Conservation (phyloP, 2,329 filamentous ascomycete genomes). For the Akanthomyces uredinophilus region DNA sequence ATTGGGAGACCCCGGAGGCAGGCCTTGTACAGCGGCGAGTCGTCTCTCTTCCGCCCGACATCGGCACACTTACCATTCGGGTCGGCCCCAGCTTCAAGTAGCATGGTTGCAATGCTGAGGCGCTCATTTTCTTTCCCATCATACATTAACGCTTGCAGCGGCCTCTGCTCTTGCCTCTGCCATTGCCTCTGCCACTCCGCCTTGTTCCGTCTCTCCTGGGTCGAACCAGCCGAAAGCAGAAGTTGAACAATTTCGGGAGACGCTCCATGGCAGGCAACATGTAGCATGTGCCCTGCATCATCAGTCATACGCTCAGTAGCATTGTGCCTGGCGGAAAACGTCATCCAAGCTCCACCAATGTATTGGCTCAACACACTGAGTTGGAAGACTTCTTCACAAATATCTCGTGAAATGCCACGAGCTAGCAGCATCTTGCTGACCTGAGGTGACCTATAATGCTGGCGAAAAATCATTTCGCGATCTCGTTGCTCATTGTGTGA, state of each 20-base stretch:
- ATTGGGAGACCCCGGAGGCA: neutral
- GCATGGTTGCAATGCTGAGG: neutral
- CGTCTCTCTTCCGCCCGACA: neutral
- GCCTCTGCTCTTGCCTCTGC: neutral
- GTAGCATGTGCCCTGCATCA: neutral
- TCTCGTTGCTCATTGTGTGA: neutral
- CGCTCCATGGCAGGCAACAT: neutral
- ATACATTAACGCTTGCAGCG: neutral
- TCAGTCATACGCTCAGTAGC: too few species aligned
- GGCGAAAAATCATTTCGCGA: neutral
- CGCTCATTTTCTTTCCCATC: neutral
- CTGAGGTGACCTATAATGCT: fast-evolving
- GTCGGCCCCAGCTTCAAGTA: neutral
- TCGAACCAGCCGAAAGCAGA: neutral
- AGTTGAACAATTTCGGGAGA: neutral
- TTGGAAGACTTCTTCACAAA: neutral
- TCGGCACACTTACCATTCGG: neutral
- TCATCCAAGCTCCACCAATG: neutral
- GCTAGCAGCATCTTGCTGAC: neutral
- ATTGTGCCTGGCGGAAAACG: neutral
- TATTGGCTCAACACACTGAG: neutral
- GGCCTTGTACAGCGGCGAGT: neutral
- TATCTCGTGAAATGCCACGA: neutral
- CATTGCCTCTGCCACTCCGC: neutral
- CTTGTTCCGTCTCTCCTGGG: neutral